Evolutionary conservation across 768 basidiomycete genomes (phyloP), one percentile per base, ranked within the genome.

Genomic region (Crepidotus variabilis): DNA sequence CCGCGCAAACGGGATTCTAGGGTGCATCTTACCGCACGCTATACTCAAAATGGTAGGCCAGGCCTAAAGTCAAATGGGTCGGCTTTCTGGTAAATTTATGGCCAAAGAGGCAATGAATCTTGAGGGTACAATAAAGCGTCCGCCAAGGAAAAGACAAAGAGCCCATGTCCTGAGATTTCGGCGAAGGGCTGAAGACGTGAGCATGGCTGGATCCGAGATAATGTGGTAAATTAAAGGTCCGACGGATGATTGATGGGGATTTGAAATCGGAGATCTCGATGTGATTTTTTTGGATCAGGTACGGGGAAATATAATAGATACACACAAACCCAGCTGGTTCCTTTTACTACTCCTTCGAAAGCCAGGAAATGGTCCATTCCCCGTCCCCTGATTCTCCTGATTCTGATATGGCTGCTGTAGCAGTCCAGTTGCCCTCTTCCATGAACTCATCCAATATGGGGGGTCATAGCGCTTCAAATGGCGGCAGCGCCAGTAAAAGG

Each of bases 401-500:
- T 45, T 13, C 11, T 21, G 24, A 18, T 16, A 49, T 22, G 21
- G 24, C 24, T 49, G 21, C 47, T 16, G 47, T 21, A 14, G 21
- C 68, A 70, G 69, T 67, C 53, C 61, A 63, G 60, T 57, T 60
- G 60, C 60, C 64, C 61, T 65, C 69, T 63, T 67, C 64, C 63
- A 60, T 52, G 52, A 46, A 14, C 57, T 23, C 47, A 14, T 28
- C 28, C 28, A 28, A 28, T 28, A 28, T 28, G 28, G 54, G 2
- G 2, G 67, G 71, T 24, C 61, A 69, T 49, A 58, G 65, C 47
- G 66, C 68, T 55, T 65, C 58, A 36, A 60, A 55, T 52, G 57
- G 56, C 55, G 48, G 62, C 5, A 67, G 68, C 24, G 64, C 72
- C 22, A 69, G 61, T 57, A 90, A 87, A 66, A 82, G 91, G 47